Conservation (phyloP, 495 filamentous ascomycete species). For the Penicillium coprophilum region DNA sequence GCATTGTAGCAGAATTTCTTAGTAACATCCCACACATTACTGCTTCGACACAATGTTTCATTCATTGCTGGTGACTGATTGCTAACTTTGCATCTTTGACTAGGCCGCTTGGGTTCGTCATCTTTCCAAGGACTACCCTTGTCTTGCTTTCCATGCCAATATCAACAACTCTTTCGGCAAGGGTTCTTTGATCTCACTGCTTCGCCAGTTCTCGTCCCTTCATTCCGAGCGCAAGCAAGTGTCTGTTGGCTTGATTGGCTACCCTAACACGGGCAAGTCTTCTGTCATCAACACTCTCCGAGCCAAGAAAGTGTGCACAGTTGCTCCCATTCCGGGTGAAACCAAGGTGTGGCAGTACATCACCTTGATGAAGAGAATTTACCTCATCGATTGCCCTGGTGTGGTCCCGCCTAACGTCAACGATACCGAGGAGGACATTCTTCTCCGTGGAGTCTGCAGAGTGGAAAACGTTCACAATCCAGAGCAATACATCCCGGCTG, state of each 20-base stretch:
- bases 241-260: conserved; percentile 83
- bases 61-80: conserved; percentile 25
- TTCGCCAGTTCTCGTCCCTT: conserved; percentile 89
- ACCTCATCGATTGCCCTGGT: conserved; percentile 94
- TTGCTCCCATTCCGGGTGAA: conserved; percentile 89
- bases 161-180: conserved; percentile 92
- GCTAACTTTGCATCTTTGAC: conserved; percentile 42
- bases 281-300: conserved; percentile 91
- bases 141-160: conserved; percentile 87
- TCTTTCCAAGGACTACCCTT: conserved; percentile 84
- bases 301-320: conserved; percentile 88
- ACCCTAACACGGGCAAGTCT: conserved; percentile 87
- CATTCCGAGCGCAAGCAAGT: conserved; percentile 92
- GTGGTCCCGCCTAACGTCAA: conserved; percentile 83
- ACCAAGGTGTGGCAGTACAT: conserved; percentile 99
- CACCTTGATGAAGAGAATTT: conserved; percentile 94
- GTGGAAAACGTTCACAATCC: conserved; percentile 95
- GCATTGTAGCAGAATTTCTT: conserved; percentile 80
- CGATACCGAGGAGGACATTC: conserved; percentile 81
- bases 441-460: conserved; percentile 88
- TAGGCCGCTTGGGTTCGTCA: conserved; percentile 83
- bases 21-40: conserved; percentile 98
- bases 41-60: conserved; percentile 13
- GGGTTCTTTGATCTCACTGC: conserved; percentile 72
- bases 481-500: conserved; percentile 87